Evolutionary conservation across 805 yeast genomes (phyloP).

Genomic region (Monosporozyma yasuniensis): DNA sequence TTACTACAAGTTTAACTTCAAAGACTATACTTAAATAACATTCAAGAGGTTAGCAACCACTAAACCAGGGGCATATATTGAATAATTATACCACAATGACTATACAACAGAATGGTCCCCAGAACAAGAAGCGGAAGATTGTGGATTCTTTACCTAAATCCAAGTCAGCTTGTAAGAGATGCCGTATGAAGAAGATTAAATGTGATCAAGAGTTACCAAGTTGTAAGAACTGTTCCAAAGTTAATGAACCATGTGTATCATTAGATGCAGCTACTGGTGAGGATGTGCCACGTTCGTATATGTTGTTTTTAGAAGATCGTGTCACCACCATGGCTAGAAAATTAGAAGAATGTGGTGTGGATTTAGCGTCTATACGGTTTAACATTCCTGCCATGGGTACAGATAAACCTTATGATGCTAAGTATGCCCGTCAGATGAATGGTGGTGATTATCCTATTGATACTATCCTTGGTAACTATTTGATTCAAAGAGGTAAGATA

Average conservation of each 20-base stretch:
- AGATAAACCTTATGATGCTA: slow-evolving; percentile 21
- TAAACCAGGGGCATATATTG: not conserved
- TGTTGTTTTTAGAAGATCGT: slow-evolving; percentile 60
- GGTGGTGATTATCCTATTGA: slow-evolving; percentile 14
- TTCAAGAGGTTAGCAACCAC: not conserved
- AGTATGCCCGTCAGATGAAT: not conserved
- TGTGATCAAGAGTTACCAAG: slow-evolving; percentile 53
- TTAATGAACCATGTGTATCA: slow-evolving; percentile 69
- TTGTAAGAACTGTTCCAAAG: slow-evolving; percentile 48
- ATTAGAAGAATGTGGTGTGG: slow-evolving; percentile 38
- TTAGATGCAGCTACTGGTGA: slow-evolving; percentile 84
- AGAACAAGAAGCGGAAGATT: not conserved
- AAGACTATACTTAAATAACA: not conserved
- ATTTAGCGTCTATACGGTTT: slow-evolving; percentile 20
- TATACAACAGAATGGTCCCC: not conserved
- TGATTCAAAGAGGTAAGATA: slow-evolving; percentile 18
- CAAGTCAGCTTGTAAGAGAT: slow-evolving; percentile 79
- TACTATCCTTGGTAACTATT: slow-evolving; percentile 19
- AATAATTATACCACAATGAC: not conserved
- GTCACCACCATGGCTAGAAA: slow-evolving; percentile 47
- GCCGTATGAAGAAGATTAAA: slow-evolving; percentile 58
- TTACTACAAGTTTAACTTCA: not conserved
- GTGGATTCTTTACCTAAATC: slow-evolving; percentile 40
- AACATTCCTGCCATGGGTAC: slow-evolving; percentile 23
- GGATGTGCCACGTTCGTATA: slow-evolving; percentile 73